Percentiles rank a stretch among this genome's conserved stretches.
These are phyloP conservation scores for Rhizopogon vesiculosus DNA, from an alignment of 768 basidiomycete genomes.

Conservation along the genomic window DNA sequence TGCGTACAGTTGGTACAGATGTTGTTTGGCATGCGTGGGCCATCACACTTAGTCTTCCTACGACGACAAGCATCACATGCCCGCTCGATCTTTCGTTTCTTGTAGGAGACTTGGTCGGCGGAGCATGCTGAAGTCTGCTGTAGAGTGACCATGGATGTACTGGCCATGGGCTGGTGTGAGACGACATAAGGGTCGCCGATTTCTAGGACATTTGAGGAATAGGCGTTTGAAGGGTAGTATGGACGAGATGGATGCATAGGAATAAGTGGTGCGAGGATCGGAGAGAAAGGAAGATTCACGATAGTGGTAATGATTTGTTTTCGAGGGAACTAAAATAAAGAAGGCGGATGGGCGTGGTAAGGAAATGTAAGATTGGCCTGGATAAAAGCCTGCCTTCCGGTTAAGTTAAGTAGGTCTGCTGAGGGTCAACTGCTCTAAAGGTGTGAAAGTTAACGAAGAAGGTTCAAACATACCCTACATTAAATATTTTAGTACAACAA, in stretches of 20 bases:
- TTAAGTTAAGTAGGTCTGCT: neutral
- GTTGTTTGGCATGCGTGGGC: slow-evolving; percentile 44
- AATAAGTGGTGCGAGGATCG: neutral
- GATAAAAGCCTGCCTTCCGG: neutral
- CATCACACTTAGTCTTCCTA: slow-evolving; percentile 59
- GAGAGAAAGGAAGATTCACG: slow-evolving; percentile 4
- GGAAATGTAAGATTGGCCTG: neutral
- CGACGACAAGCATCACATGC: slow-evolving; percentile 59
- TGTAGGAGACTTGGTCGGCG: slow-evolving; percentile 15
- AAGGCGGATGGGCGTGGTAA: neutral
- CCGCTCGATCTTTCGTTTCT: slow-evolving; percentile 46
- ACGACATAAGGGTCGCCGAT: slow-evolving; percentile 15
- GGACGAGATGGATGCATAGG: slow-evolving; percentile 15
- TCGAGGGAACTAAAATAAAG: slow-evolving; percentile 13
- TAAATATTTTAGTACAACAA: slow-evolving; percentile 1
- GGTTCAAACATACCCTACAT: neutral
- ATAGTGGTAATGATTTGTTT: slow-evolving; percentile 1
- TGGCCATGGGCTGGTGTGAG: neutral
- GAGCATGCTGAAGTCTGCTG: slow-evolving; percentile 5
- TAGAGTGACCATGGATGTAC: slow-evolving; percentile 8
- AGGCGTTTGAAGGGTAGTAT: slow-evolving; percentile 9
- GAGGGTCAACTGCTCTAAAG: neutral
- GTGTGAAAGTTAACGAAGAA: neutral
- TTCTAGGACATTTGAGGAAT: slow-evolving; percentile 22
- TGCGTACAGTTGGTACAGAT: slow-evolving; percentile 56